Evolutionary conservation across 768 basidiomycete genomes (phyloP).

Genomic region (Dacryopinax spathularia): DNA sequence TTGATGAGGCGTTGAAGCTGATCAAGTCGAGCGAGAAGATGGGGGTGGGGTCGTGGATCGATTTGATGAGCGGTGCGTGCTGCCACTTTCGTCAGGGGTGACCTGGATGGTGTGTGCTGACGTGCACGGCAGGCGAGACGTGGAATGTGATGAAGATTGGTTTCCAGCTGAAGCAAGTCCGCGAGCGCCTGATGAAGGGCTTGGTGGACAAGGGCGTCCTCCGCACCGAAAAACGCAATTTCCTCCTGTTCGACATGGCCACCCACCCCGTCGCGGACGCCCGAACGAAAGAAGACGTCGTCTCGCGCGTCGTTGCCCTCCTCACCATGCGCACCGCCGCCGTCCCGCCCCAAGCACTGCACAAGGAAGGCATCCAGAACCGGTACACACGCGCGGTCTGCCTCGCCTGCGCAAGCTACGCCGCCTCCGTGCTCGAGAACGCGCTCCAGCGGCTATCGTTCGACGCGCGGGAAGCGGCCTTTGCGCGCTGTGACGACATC

Average conservation of each 20-base stretch:
- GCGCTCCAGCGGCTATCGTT: conserved; percentile 78
- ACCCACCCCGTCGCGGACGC: conserved; percentile 95
- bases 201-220: conserved; percentile 97
- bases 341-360: conserved; percentile 59
- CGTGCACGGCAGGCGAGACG: conserved; percentile 66
- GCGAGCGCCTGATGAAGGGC: conserved; percentile 91
- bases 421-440: conserved; percentile 90
- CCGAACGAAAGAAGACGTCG: conserved; percentile 72
- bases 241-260: conserved; percentile 98
- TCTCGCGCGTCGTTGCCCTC: conserved; percentile 59
- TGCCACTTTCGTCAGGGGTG: background rate
- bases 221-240: conserved; percentile 98
- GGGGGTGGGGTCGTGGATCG: conserved; percentile 84
- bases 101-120: background rate
- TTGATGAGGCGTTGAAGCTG: conserved; percentile 92
- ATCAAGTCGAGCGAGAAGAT: conserved; percentile 67
- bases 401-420: conserved; percentile 81
- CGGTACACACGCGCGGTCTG: conserved; percentile 67
- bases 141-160: conserved; percentile 99
- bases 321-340: conserved; percentile 72
- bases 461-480: conserved; percentile 87
- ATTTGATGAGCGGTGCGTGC: conserved; percentile 75
- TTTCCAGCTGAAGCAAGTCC: conserved; percentile 95
- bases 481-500: conserved; percentile 86
- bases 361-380: conserved; percentile 66